Percentiles rank a stretch among this genome's conserved stretches.
These are phyloP conservation scores for Coemansia sp. DNA, from an alignment of 192 early-diverging fungal species.

Conservation along the genomic window DNA sequence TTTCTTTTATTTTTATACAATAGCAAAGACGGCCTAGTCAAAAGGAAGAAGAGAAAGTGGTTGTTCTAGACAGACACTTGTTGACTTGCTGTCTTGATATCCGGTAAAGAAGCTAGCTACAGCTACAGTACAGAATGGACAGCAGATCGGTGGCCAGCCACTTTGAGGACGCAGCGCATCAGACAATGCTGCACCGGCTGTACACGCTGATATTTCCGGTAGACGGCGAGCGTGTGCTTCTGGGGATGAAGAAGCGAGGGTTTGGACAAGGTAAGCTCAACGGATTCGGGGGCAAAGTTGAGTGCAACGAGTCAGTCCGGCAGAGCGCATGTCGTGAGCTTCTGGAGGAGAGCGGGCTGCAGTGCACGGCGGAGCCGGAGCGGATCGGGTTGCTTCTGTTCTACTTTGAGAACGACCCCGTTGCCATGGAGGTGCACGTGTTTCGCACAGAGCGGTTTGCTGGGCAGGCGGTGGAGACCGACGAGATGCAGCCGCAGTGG, in stretches of 20 bases:
- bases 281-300: conserved; percentile 82
- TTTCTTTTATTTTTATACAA: too few species aligned
- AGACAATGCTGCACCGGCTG: conserved; percentile 27
- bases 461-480: conserved; percentile 62
- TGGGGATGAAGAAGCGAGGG: conserved; percentile 82
- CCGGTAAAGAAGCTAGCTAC: too few species aligned
- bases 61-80: too few species aligned
- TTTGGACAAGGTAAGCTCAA: conserved; percentile 70
- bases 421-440: conserved; percentile 69
- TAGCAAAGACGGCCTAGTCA: too few species aligned
- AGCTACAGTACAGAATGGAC: conserved; percentile 12
- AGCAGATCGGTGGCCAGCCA: conserved; percentile 34
- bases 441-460: conserved; percentile 51
- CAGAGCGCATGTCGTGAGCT: conserved; percentile 69
- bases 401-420: conserved; percentile 63
- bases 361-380: conserved; percentile 33
- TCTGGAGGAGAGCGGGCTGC: conserved; percentile 59
- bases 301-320: conserved; percentile 62
- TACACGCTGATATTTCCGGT: conserved; percentile 52
- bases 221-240: conserved; percentile 51
- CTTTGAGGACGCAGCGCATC: conserved; percentile 33
- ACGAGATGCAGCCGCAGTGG: conserved; percentile 80
- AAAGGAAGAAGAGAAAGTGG: too few species aligned
- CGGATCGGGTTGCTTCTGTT: conserved; percentile 63
- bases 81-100: too few species aligned